Evolutionary conservation across 176 grass and related monocot species (phyloP), one percentile per base, ranked within the genome.

Genomic region (Canna indica): DNA sequence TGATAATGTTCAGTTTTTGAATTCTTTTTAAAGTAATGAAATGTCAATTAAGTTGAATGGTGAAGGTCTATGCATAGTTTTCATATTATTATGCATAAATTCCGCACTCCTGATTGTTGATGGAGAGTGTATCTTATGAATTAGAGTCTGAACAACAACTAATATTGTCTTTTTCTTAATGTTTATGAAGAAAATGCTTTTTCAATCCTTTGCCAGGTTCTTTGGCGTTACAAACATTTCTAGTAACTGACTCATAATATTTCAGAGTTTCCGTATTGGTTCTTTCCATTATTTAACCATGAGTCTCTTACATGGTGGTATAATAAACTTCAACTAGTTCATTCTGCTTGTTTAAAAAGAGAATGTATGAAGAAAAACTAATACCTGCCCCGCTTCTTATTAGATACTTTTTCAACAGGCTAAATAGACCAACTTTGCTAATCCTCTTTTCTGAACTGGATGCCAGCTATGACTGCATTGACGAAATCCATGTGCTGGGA

Each of bases 401-500:
- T 47, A 30, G 12, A 17, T 25, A n/a, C 53, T 33, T 22, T 26
- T 33, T 27, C 15, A 24, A 52, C 46, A 52, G 48, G 18, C 27
- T 74, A 60, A 20, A 30, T 66, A 73, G 72, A 14, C 38, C 20
- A 27, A 41, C n/a, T 42, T 14, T 59, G 1, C 54, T 74, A 39
- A 74, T 39, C 14, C 29, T 34, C 25, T 64, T 25, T 48, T 64
- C 17, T 53, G 31, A 56, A 54, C 28, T 35, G 18, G 47, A 44
- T 77, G 35, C 15, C 77, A 94, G 95, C 87, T 25, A 99, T 99
- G 90, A 85, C 82, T 60, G 65, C 86, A 82, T 64, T 99, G 56
- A 90, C 90, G 31, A 94, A 88, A 62, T 88, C 95, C 39, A 90
- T 99, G 80, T 99, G 90, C 78, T 99, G 95, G 95, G 87, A 94